Evolutionary conservation across 371 early-diverging fungal genomes (phyloP), one percentile per base, ranked within the genome.

Genomic region (Conidiobolus coronatus): DNA sequence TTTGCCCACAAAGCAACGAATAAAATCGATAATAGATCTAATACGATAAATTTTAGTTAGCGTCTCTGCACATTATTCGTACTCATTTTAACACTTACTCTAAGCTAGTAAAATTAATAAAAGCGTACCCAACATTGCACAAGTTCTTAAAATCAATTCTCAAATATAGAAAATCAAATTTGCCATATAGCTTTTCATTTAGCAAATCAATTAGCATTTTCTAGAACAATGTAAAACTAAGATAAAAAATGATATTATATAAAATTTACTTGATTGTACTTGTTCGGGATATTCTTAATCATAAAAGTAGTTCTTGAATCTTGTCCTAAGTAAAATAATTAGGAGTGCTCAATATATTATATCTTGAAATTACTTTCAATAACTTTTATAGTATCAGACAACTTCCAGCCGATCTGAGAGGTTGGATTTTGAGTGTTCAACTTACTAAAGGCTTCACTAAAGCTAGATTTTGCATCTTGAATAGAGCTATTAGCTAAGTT

Each of bases 251-350:
- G 7, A 14, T 19, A 19, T 21, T 21, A 21, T 22, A 29, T 20
- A n/a, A 13, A 1, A 18, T 41, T 44, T 57, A 63, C 67, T 57
- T 76, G 75, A 11, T 81, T 77, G 53, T 79, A 82, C 59, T 84
- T 83, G 66, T 89, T 89, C 17, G 92, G 92, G 45, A 91, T 84
- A 52, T 89, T 86, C 49, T 81, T 73, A 36, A 91, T 77, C 92
- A 91, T 91, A 54, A 79, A 79, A 0, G 92, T 85, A 0, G 83
- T 86, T 15, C 88, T 64, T 20, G 37, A 62, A 50, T 90, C 86
- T 51, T 56, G 29, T 29, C 9, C 29, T 29, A 29, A 29, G 3
- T 29, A 9, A 29, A 29, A 29, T 29, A 29, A 29, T 29, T 29
- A 29, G 29, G 5, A 29, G 3, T 29, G 29, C 29, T 29, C n/a